Percentiles rank a stretch among this genome's conserved stretches.
Conservation (phyloP, 306 rosid species). For the Urtica urens region DNA sequence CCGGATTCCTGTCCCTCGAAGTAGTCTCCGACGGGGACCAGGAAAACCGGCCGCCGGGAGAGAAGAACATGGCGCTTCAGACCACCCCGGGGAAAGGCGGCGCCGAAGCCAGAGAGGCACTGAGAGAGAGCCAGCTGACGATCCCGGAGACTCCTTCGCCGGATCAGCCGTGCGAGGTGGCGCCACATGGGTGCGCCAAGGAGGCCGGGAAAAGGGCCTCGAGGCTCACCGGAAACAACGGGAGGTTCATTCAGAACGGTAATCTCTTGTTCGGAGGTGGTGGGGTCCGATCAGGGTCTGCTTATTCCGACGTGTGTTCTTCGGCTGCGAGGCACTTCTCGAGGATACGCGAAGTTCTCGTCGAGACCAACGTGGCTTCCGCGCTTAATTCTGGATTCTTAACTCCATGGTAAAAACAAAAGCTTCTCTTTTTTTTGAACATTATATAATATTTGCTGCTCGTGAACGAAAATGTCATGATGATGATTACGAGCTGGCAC, state of each 20-base stretch:
- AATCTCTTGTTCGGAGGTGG: constrained; percentile 43
- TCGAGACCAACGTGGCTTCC: constrained; percentile 76
- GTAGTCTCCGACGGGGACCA: constrained; percentile 65
- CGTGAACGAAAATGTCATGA: no score
- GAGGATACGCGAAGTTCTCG: constrained; percentile 81
- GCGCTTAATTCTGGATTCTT: constrained; percentile 87
- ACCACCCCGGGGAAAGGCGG: constrained; percentile 70
- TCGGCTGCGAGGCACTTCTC: constrained; percentile 80
- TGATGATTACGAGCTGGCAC: no score
- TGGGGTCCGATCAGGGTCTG: constrained; percentile 42
- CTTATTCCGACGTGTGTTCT: constrained; percentile 67
- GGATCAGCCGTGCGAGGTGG: constrained; percentile 44
- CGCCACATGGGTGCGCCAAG: constrained; percentile 39
- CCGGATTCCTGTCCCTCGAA: constrained; percentile 48
- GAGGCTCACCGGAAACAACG: constrained; percentile 44
- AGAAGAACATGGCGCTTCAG: constrained; percentile 43
- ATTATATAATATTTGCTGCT: not conserved
- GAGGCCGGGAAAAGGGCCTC: constrained; percentile 59
- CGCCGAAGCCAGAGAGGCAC: constrained; percentile 44
- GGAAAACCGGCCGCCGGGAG: constrained; percentile 86
- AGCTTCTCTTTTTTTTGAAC: constrained; percentile 17
- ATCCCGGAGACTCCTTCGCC: constrained; percentile 88
- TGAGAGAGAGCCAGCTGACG: constrained; percentile 63
- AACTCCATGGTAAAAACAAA: constrained; percentile 91
- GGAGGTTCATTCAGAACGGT: constrained; percentile 40